A percentile compares a stretch with the other conserved stretches of the same genome.
phyloP scores from a whole-genome alignment of 164 flowering plant genomes.

The Chimonanthus salicifolius region DNA sequence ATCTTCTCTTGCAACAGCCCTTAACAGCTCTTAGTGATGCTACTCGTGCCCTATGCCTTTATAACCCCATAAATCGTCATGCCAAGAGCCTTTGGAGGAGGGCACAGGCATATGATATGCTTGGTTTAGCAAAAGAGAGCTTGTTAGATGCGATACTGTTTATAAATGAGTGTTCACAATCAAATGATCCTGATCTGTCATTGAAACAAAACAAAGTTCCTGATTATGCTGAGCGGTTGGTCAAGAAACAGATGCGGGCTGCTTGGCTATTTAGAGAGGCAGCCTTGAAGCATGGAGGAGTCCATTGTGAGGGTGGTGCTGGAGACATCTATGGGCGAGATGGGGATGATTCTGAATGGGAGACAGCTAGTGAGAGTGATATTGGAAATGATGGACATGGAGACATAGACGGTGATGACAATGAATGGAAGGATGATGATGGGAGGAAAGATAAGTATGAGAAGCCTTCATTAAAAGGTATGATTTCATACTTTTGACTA shows the following conservation, averaged over 20 bases:
- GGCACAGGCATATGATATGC: constrained; percentile 98
- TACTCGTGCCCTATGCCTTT: constrained; percentile 87
- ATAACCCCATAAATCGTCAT: constrained; percentile 89
- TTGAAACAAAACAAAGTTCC: constrained; percentile 91
- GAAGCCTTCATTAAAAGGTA: constrained; percentile 69
- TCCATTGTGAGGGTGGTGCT: constrained; percentile 60
- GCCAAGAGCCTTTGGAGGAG: constrained; percentile 98
- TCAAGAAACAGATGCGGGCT: constrained; percentile 98
- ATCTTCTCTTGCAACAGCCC: constrained; percentile 88
- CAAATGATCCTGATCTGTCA: constrained; percentile 83
- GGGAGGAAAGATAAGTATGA: constrained; percentile 55
- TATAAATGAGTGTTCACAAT: constrained; percentile 92
- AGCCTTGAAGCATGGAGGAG: constrained; percentile 80
- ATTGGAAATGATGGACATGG: constrained; percentile 76
- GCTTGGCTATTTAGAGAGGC: constrained; percentile 98
- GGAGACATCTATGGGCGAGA: constrained; percentile 68
- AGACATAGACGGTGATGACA: constrained; percentile 51
- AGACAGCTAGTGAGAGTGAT: constrained; percentile 97
- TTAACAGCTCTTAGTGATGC: constrained; percentile 93
- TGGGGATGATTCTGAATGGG: constrained; percentile 97
- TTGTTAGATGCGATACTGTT: constrained; percentile 93
- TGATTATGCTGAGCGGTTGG: constrained; percentile 92
- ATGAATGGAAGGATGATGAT: constrained; percentile 63
- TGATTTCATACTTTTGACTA: neutral
- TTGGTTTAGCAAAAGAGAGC: constrained; percentile 93